phyloP scores from a whole-genome alignment of 208 protist species.

The Wallacemonas sp. region DNA sequence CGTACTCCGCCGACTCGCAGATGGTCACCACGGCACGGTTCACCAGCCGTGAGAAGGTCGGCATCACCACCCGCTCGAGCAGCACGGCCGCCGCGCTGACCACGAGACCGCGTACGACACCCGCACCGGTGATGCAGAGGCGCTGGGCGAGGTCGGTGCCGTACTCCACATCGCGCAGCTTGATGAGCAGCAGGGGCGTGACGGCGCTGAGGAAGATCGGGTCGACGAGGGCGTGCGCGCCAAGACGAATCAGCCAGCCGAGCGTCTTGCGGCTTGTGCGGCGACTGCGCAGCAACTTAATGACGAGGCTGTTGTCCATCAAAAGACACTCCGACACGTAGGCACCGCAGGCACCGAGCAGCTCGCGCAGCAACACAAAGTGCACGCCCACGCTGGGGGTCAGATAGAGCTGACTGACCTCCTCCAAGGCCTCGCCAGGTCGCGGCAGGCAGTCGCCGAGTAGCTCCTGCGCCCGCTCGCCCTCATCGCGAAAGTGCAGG shows the following conservation, averaged over 20 bases:
- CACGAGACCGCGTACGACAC: conserved; percentile 31
- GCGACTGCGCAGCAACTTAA: conserved; percentile 69
- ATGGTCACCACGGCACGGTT: conserved; percentile 69
- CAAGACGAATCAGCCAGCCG: conserved; percentile 62
- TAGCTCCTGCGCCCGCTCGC: conserved; percentile 14
- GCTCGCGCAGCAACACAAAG: conserved; percentile 46
- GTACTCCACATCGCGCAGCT: conserved; percentile 20
- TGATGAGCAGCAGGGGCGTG: conserved; percentile 46
- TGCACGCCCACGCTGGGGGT: background rate
- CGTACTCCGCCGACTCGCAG: conserved; percentile 70
- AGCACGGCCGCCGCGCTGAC: conserved; percentile 39
- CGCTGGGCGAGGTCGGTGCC: background rate
- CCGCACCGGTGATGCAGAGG: conserved; percentile 41
- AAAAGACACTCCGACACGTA: conserved; percentile 69
- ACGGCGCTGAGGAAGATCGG: conserved; percentile 64
- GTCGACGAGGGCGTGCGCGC: conserved; percentile 69
- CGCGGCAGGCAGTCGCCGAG: conserved; percentile 14
- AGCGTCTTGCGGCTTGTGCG: conserved; percentile 41
- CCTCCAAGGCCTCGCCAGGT: conserved; percentile 11
- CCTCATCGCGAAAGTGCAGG: conserved; percentile 48
- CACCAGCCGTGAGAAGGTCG: conserved; percentile 47
- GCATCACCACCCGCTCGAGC: conserved; percentile 57
- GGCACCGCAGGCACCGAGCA: conserved; percentile 31
- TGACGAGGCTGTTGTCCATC: conserved; percentile 69
- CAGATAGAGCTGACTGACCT: conserved; percentile 1